Percentiles rank a stretch among this genome's conserved stretches.
Conservation (phyloP, 129 eudicot species). For the Chrysanthemum lavandulifolium region DNA sequence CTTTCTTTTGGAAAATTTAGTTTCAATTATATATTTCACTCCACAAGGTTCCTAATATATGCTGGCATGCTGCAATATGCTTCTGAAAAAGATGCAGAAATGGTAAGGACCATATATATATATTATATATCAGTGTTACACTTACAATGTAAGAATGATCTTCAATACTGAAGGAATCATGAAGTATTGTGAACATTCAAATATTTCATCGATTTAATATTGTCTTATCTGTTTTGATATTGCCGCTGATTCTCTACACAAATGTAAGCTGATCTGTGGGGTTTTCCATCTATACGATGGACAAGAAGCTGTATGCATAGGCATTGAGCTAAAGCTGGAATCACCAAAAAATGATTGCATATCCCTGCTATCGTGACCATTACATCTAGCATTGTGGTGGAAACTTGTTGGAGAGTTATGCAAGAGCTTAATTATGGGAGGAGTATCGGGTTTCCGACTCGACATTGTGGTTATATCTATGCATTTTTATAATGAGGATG, state of each 20-base stretch:
- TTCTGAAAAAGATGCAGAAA: too few species aligned
- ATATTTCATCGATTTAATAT: too few species aligned
- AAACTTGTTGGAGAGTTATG: slow-evolving; percentile 51
- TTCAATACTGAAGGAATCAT: too few species aligned
- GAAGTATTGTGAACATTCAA: too few species aligned
- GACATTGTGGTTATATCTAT: slow-evolving; percentile 39
- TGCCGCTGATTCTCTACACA: slow-evolving; percentile 93
- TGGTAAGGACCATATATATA: too few species aligned
- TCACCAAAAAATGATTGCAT: slow-evolving; percentile 69
- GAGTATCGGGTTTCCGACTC: slow-evolving; percentile 42
- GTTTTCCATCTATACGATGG: slow-evolving; percentile 91
- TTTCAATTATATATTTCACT: too few species aligned
- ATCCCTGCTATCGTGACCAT: slow-evolving; percentile 90
- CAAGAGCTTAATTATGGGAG: slow-evolving; percentile 70
- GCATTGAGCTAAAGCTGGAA: slow-evolving; percentile 75
- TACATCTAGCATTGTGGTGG: slow-evolving; percentile 79
- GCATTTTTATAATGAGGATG: slow-evolving; percentile 78
- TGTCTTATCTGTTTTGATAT: slow-evolving; percentile 64
- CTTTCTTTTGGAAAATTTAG: too few species aligned
- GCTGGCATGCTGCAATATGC: too few species aligned
- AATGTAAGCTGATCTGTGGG: slow-evolving; percentile 82
- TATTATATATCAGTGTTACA: too few species aligned
- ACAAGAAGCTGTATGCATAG: slow-evolving; percentile 82
- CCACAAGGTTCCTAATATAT: too few species aligned
- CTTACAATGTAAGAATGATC: too few species aligned